These are phyloP conservation scores for Candida sphagnicola DNA, from an alignment of 805 yeast genomes.

Conservation along the genomic window DNA sequence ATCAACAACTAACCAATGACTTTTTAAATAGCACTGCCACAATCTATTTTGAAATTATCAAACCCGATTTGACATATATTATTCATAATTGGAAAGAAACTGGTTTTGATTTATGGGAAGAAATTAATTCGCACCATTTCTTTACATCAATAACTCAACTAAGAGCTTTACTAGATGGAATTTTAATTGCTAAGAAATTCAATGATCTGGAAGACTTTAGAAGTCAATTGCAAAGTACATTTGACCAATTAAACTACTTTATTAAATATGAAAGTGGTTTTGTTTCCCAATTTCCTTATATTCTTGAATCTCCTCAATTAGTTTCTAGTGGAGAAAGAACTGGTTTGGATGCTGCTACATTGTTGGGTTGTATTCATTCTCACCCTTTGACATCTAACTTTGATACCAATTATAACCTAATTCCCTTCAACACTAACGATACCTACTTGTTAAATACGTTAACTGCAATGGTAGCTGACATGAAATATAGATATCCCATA, in stretches of 20 bases:
- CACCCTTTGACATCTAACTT: conserved; percentile 19
- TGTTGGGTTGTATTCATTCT: conserved; percentile 50
- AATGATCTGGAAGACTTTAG: conserved; percentile 26
- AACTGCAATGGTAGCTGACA: conserved; percentile 56
- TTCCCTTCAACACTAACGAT: conserved; percentile 65
- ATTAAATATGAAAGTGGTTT: conserved; percentile 42
- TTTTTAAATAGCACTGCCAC: conserved; percentile 26
- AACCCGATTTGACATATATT: conserved; percentile 69
- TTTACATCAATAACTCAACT: conserved; percentile 77
- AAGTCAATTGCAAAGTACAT: conserved; percentile 23
- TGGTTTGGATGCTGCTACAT: conserved; percentile 77
- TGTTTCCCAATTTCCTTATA: conserved; percentile 39
- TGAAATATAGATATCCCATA: conserved; percentile 74
- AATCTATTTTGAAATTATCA: conserved; percentile 50
- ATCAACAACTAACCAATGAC: conserved; percentile 16
- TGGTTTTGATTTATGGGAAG: conserved; percentile 96
- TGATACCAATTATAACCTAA: conserved; percentile 34
- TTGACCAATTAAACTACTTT: conserved; percentile 31
- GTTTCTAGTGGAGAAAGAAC: conserved; percentile 42
- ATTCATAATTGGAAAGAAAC: conserved; percentile 53
- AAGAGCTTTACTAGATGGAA: conserved; percentile 58
- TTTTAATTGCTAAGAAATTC: conserved; percentile 26
- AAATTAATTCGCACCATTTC: conserved; percentile 67
- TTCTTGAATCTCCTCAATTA: conserved; percentile 65
- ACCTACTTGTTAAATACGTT: conserved; percentile 60